These are phyloP conservation scores for Penicillium coprophilum DNA, from an alignment of 495 filamentous ascomycete species.

Conservation along the genomic window DNA sequence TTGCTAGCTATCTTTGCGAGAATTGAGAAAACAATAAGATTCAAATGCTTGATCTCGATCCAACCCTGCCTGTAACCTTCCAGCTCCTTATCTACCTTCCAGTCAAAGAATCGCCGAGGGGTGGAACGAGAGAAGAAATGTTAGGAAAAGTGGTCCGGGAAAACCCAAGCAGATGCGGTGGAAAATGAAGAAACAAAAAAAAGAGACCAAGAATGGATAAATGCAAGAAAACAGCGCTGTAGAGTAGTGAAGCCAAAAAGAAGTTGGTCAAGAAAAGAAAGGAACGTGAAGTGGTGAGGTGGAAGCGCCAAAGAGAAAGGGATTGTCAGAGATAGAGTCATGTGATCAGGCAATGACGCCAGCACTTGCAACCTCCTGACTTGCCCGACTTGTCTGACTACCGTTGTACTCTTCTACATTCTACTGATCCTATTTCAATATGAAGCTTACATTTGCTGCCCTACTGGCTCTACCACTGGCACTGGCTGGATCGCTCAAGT, in stretches of 20 bases:
- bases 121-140: conserved; percentile 7
- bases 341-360: conserved; percentile 30
- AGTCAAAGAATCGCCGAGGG: conserved; percentile 17
- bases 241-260: conserved; percentile 7
- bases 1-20: conserved; percentile 53
- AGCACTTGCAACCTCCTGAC: background rate
- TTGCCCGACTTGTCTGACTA: background rate
- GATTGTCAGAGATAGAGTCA: conserved; percentile 21
- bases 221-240: conserved; percentile 16
- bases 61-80: conserved; percentile 28
- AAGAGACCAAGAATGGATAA: conserved; percentile 1
- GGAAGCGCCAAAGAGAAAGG: conserved; percentile 9
- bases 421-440: conserved; percentile 33
- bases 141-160: background rate
- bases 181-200: background rate
- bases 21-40: conserved; percentile 43
- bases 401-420: background rate
- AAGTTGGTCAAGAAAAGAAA: conserved; percentile 5
- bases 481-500: conserved; percentile 61
- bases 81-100: conserved; percentile 27
- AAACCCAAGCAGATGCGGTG: conserved; percentile 2
- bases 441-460: conserved; percentile 55
- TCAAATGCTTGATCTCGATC: conserved; percentile 27
- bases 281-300: background rate
- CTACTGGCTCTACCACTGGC: conserved; percentile 56